A percentile compares a stretch with the other conserved stretches of the same genome.
These are phyloP conservation scores for Colletotrichum neosansevieriae DNA, from an alignment of 2,329 filamentous ascomycete species.

Conservation along the genomic window DNA sequence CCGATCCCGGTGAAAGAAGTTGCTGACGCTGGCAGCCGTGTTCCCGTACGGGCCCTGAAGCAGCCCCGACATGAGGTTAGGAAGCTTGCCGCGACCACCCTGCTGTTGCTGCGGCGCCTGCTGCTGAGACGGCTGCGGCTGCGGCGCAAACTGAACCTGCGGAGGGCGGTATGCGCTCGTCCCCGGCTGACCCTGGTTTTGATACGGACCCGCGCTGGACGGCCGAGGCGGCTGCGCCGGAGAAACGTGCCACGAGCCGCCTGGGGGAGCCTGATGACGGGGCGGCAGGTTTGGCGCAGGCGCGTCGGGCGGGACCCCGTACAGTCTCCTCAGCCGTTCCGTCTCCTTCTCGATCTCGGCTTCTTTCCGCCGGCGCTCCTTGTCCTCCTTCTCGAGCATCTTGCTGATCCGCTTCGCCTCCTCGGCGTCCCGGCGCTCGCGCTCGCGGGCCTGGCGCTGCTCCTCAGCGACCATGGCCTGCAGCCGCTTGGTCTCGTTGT, in stretches of 20 bases:
- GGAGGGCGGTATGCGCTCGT: constrained; percentile 42
- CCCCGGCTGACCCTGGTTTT: constrained; percentile 23
- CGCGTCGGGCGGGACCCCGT: constrained; percentile 63
- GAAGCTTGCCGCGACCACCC: constrained; percentile 42
- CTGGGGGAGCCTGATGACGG: constrained; percentile 24
- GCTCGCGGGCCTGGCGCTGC: constrained; percentile 67
- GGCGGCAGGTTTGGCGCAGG: constrained; percentile 53
- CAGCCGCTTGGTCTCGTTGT: constrained; percentile 83
- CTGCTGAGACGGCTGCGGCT: constrained; percentile 39
- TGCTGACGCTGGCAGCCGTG: constrained; percentile 58
- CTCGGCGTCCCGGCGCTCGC: constrained; percentile 60
- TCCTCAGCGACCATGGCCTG: constrained; percentile 63
- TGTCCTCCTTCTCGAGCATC: constrained; percentile 76
- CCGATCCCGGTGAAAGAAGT: constrained; percentile 55
- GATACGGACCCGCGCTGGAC: constrained; percentile 32
- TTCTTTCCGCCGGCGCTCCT: constrained; percentile 66
- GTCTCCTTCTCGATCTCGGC: constrained; percentile 82
- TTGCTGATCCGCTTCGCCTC: constrained; percentile 69
- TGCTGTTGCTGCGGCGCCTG: constrained; percentile 42
- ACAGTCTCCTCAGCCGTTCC: constrained; percentile 78
- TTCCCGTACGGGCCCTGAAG: constrained; percentile 51
- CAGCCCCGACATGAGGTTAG: constrained; percentile 47
- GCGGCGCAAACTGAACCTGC: constrained; percentile 43
- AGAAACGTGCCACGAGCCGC: constrained; percentile 24
- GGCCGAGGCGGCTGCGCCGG: constrained; percentile 41